A percentile compares a stretch with the other conserved stretches of the same genome.
These are phyloP conservation scores for Fremontodendron californicum DNA, from an alignment of 345 rosid species.

Conservation along the genomic window DNA sequence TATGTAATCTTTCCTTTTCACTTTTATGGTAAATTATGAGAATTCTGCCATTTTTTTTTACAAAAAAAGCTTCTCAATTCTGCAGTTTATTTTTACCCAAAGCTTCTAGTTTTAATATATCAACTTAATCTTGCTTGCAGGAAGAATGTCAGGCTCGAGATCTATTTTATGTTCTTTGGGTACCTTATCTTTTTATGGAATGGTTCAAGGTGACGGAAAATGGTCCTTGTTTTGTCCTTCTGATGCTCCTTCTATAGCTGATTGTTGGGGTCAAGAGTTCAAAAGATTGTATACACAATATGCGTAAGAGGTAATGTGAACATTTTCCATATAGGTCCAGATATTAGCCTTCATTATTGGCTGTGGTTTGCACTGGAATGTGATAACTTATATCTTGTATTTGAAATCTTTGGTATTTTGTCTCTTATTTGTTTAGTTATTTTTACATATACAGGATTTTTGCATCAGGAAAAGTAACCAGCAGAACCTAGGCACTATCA, in stretches of 20 bases:
- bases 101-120: neutral
- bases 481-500: conserved; percentile 47
- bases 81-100: neutral
- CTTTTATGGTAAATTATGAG: neutral
- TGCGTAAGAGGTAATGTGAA: conserved; percentile 25
- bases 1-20: neutral
- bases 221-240: conserved; percentile 35
- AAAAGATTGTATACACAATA: conserved; percentile 16
- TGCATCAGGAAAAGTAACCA: conserved; percentile 53
- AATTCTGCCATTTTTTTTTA: neutral
- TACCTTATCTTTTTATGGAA: conserved; percentile 51
- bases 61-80: neutral
- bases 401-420: neutral
- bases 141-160: conserved; percentile 59
- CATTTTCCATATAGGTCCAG: neutral
- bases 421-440: neutral
- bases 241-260: conserved; percentile 34
- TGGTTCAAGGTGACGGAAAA: conserved; percentile 23
- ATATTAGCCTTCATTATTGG: neutral
- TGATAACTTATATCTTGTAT: neutral
- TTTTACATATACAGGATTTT: conserved; percentile 24
- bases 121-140: conserved; percentile 19
- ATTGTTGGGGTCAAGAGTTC: conserved; percentile 32
- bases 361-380: neutral
- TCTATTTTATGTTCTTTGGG: conserved; percentile 65